phyloP scores from a whole-genome alignment of 2,329 filamentous ascomycete species.

The Xylaria sp. region DNA sequence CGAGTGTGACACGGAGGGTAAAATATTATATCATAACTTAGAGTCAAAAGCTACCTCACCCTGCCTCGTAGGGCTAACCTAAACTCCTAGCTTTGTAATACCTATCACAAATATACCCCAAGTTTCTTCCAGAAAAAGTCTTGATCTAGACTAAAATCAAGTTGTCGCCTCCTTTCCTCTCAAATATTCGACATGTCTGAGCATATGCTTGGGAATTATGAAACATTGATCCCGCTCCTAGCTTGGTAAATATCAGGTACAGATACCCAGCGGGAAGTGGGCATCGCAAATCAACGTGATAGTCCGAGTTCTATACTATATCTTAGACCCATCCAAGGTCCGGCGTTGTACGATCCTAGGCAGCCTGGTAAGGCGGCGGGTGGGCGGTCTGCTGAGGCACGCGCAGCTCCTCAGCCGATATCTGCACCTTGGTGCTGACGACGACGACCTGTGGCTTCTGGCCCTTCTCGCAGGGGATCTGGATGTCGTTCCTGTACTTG shows the following conservation, averaged over 20 bases:
- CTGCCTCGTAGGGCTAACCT: background rate
- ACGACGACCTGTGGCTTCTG: slow-evolving; percentile 6
- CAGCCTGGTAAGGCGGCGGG: slow-evolving; percentile 4
- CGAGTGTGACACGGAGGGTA: background rate
- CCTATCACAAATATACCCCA: background rate
- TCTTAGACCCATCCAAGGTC: background rate
- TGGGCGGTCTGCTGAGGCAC: background rate
- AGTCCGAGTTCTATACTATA: too few species aligned
- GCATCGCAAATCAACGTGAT: too few species aligned
- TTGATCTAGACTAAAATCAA: background rate
- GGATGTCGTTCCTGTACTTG: slow-evolving; percentile 4
- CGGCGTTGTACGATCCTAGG: background rate
- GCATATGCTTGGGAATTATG: too few species aligned
- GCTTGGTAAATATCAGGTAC: too few species aligned
- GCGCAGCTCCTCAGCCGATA: background rate
- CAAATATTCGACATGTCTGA: background rate
- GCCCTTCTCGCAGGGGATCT: slow-evolving; percentile 1
- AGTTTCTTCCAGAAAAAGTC: background rate
- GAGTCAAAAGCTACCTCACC: background rate
- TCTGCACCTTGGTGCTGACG: slow-evolving; percentile 1
- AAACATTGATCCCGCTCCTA: too few species aligned
- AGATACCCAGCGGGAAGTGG: too few species aligned
- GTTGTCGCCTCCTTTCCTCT: background rate
- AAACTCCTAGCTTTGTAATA: background rate
- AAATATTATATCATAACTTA: background rate